These are phyloP conservation scores for Diutina siamensis DNA, from an alignment of 1,139 yeast genomes.

Conservation along the genomic window DNA sequence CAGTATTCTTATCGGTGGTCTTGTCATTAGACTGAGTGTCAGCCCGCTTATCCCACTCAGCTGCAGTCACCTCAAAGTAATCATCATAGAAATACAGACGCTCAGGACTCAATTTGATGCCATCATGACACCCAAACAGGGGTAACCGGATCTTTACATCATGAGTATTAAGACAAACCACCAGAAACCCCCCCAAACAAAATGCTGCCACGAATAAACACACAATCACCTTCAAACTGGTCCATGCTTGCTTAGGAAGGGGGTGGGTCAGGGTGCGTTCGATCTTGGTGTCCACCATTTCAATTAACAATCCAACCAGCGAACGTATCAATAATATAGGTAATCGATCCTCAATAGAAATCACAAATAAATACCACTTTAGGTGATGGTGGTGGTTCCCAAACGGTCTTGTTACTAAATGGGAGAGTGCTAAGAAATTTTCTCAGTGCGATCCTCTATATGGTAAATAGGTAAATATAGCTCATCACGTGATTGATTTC, in stretches of 20 bases:
- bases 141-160: background rate
- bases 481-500: background rate
- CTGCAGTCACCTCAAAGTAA: conserved; percentile 1
- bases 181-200: conserved; percentile 1
- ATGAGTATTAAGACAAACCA: background rate
- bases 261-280: background rate
- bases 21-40: background rate
- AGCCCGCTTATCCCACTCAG: background rate
- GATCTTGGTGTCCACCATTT: background rate
- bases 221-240: conserved; percentile 1
- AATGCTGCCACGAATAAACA: background rate
- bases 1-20: background rate
- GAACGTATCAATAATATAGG: background rate
- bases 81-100: conserved; percentile 4
- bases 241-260: background rate
- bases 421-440: background rate
- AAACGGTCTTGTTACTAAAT: background rate
- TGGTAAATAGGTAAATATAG: background rate
- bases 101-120: background rate
- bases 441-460: background rate
- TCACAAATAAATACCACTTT: background rate
- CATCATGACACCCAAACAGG: background rate
- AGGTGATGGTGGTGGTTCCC: background rate
- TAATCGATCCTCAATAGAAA: background rate
- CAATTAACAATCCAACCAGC: background rate